A percentile compares a stretch with the other conserved stretches of the same genome.
Evolutionary conservation across 768 basidiomycete species (phyloP).

Genomic region (Boletus reticuloceps): DNA sequence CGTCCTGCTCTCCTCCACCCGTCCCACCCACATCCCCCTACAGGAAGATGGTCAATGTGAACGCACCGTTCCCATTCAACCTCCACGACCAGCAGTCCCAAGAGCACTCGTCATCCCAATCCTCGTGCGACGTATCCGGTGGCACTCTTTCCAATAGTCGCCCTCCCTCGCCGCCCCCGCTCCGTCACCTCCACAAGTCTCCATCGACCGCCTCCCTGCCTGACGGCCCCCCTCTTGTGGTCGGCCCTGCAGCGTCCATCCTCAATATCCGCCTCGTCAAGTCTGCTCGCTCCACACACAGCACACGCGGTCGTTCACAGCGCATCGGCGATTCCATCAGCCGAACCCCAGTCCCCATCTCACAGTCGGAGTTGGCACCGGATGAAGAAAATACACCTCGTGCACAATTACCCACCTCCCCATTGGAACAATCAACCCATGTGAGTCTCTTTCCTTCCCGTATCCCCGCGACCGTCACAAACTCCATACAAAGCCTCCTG

Average conservation of each 20-base stretch:
- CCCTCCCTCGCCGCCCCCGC: slow-evolving; percentile 19
- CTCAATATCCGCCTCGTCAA: slow-evolving; percentile 29
- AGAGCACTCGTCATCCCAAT: slow-evolving; percentile 26
- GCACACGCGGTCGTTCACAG: slow-evolving; percentile 23
- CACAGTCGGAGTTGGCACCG: neutral
- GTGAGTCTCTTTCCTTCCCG: slow-evolving; percentile 13
- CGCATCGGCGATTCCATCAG: slow-evolving; percentile 12
- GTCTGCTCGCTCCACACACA: neutral
- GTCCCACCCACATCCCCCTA: neutral
- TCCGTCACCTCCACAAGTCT: slow-evolving; percentile 18
- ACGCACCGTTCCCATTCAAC: slow-evolving; percentile 59
- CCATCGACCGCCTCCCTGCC: slow-evolving; percentile 22
- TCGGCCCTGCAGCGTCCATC: slow-evolving; percentile 4
- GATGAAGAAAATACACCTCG: slow-evolving; percentile 3
- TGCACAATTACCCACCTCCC: neutral
- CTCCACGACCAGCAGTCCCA: slow-evolving; percentile 32
- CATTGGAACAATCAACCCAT: slow-evolving; percentile 2
- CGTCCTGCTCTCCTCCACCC: neutral
- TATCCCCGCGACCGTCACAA: slow-evolving; percentile 5
- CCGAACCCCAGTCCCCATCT: neutral
- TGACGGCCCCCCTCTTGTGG: slow-evolving; percentile 6
- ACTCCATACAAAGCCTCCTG: slow-evolving; percentile 12
- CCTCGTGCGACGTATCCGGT: slow-evolving; percentile 35
- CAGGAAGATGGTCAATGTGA: slow-evolving; percentile 73
- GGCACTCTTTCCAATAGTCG: slow-evolving; percentile 24